Conservation (phyloP, 139 green algal species). For the Chlorella sp. region DNA sequence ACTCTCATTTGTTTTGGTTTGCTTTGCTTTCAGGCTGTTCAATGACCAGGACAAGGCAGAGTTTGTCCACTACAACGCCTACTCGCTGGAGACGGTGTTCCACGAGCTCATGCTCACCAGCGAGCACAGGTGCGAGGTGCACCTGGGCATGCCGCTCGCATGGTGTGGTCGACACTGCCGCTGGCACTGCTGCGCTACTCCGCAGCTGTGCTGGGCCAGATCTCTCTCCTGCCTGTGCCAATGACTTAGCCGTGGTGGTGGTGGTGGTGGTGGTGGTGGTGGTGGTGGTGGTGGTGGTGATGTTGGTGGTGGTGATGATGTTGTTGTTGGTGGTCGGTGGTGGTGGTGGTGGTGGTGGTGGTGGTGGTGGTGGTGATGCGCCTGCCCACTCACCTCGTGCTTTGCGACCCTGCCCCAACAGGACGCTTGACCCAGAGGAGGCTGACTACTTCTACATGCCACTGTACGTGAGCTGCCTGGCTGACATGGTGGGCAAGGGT, state of each 20-base stretch:
- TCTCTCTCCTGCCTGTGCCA: not conserved
- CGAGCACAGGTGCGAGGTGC: conserved; percentile 16
- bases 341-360: not conserved
- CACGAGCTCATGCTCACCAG: conserved; percentile 48
- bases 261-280: not conserved
- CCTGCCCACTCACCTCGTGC: not conserved
- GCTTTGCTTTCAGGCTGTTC: conserved; percentile 19
- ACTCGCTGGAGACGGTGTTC: conserved; percentile 41
- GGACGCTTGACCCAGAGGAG: conserved; percentile 36
- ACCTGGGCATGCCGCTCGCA: too few species aligned
- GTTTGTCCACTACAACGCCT: conserved; percentile 26
- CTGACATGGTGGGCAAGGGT: conserved; percentile 13
- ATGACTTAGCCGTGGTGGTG: not conserved
- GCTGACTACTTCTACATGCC: conserved; percentile 60
- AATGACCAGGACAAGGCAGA: conserved; percentile 15
- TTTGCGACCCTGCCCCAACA: conserved; percentile 4
- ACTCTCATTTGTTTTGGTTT: too few species aligned
- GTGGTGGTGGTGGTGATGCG: not conserved
- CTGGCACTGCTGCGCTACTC: too few species aligned
- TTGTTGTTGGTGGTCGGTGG: too few species aligned
- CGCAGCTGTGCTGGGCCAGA: not conserved
- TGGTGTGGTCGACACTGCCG: not conserved
- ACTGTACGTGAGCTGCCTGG: conserved; percentile 17
- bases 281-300: not conserved
- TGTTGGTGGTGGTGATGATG: too few species aligned